Evolutionary conservation across 2,329 filamentous ascomycete genomes (phyloP), one percentile per base, ranked within the genome.

Genomic region (Calonectria leucothoes): DNA sequence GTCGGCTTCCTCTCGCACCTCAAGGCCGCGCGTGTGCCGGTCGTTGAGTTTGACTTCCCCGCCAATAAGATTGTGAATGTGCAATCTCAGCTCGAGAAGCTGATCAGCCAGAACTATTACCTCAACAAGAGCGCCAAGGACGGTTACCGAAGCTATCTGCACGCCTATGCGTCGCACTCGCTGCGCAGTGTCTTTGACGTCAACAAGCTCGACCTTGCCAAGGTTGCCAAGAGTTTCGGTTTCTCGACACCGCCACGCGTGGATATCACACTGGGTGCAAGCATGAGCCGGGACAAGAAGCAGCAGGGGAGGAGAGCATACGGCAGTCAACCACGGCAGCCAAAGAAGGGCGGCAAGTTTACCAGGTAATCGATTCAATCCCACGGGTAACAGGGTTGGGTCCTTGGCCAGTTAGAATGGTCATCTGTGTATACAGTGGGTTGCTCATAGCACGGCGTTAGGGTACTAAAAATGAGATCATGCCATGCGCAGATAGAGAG

Each of bases 31-130:
- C 92, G 95, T 74, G 96, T 99, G 2, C 97, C 97, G 2, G 93
- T 99, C 8, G 95, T 98, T 33, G 97, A 99, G 85, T 98, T 98
- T 81, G 96, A 98, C 82, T 97, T 99, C 82, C 96, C 96, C 2
- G 89, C 92, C 70, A 96, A 94, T 87, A 98, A 98, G 89, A 95
- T 99, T 77, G 89, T 96, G 81, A 97, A 97, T 81, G 93, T 98
- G 78, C 93, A 97, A 87, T 92, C 94, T 80, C 95, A 98, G 85
- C 91, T 98, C 12, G 96, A 98, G 89, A 97, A 96, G 86, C 90
- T 98, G 77, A 97, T 99, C 80, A 92, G 91, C 35, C 94, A 97
- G 84, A 98, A 99, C 86, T 98, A 98, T 88, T 98, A 98, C 85
- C 90, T 99, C 72, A 97, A 98, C 88, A 97, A 98, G 90, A 91